phyloP scores from a whole-genome alignment of 1,139 yeast genomes.

The Geotrichum carabidarum region DNA sequence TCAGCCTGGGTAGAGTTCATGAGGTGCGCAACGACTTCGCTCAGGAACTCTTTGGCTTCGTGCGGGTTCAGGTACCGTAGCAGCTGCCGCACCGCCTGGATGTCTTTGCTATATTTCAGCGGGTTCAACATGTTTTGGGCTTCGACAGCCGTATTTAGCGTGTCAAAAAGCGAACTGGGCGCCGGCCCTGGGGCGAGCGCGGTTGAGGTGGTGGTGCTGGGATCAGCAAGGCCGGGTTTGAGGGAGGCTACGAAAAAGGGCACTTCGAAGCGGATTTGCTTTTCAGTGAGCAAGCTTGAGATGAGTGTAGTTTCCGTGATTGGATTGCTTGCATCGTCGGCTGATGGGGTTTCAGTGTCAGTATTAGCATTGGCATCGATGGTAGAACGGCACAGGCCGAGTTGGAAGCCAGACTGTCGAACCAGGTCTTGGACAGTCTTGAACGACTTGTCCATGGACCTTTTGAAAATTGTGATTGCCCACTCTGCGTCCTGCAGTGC shows the following conservation, averaged over 20 bases:
- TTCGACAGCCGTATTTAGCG: no score
- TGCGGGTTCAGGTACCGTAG: slow-evolving; percentile 13
- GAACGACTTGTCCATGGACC: slow-evolving; percentile 11
- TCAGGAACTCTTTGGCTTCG: slow-evolving; percentile 12
- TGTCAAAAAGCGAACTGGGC: no score
- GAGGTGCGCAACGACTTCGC: slow-evolving; percentile 6
- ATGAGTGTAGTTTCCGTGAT: no score
- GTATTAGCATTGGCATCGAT: no score
- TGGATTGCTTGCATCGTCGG: no score
- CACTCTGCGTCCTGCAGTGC: not conserved
- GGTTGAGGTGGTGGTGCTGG: not conserved
- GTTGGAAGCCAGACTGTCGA: not conserved
- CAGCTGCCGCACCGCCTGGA: slow-evolving; percentile 8
- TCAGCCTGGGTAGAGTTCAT: not conserved
- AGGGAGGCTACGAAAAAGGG: not conserved
- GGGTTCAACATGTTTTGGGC: not conserved
- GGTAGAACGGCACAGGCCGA: no score
- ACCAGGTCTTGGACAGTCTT: slow-evolving; percentile 4
- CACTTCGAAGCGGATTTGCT: not conserved
- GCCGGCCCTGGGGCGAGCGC: no score
- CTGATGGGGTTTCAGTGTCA: no score
- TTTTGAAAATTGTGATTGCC: not conserved
- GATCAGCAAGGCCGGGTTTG: not conserved
- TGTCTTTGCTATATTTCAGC: slow-evolving; percentile 1
- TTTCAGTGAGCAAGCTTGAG: not conserved